phyloP scores from a whole-genome alignment of 768 basidiomycete species.

The Naematelia encephala region DNA sequence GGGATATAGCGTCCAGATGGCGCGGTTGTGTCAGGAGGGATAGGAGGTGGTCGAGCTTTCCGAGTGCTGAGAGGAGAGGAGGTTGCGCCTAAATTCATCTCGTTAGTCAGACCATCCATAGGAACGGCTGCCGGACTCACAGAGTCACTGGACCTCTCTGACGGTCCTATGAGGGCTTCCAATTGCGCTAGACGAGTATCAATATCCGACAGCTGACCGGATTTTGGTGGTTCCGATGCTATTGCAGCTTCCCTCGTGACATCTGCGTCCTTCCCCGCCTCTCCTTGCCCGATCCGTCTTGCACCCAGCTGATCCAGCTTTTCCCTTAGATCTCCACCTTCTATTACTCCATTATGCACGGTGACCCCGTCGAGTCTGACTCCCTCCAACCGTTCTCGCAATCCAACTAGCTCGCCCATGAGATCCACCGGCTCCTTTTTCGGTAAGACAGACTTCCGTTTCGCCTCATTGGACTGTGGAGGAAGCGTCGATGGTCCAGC shows the following conservation, averaged over 20 bases:
- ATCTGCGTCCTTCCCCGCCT: too few relatives aligned
- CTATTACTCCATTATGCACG: slow-evolving; percentile 1
- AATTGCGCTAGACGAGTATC: slow-evolving; percentile 80
- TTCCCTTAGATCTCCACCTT: slow-evolving; percentile 5
- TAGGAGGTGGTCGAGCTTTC: slow-evolving; percentile 77
- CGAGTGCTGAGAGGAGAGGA: slow-evolving; percentile 70
- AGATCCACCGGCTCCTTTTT: slow-evolving; percentile 22
- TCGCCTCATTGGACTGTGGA: slow-evolving; percentile 63
- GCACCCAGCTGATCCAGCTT: neutral
- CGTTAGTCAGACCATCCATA: slow-evolving; percentile 8
- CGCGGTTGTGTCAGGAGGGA: slow-evolving; percentile 88
- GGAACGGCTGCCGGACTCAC: neutral
- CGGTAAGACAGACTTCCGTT: slow-evolving; percentile 57
- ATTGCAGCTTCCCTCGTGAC: too few relatives aligned
- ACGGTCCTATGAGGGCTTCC: slow-evolving; percentile 77
- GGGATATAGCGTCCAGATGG: slow-evolving; percentile 90
- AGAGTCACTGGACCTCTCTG: slow-evolving; percentile 28
- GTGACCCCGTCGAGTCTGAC: slow-evolving; percentile 10
- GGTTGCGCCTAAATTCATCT: slow-evolving; percentile 65
- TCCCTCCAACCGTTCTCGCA: slow-evolving; percentile 29
- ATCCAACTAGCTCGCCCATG: slow-evolving; percentile 16
- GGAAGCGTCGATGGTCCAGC: neutral
- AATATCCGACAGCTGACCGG: slow-evolving; percentile 63
- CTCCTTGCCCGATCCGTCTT: slow-evolving; percentile 11
- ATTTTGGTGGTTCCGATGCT: slow-evolving; percentile 36